Conservation (phyloP, 1,284 basidiomycete species). For the Apiotrichum domesticum region DNA sequence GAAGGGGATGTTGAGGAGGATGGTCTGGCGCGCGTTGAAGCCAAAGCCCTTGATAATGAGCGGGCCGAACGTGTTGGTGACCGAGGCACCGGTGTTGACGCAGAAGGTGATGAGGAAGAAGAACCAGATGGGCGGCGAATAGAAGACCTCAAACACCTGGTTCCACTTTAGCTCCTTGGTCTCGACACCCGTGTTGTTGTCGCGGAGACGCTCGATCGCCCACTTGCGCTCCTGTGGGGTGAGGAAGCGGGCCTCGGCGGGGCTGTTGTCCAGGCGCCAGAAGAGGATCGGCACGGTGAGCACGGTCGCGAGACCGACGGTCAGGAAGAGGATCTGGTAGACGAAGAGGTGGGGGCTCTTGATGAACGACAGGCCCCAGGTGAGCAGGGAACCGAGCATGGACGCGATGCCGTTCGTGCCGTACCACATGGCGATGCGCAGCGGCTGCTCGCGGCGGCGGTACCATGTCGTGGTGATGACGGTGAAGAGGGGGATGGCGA, state of each 20-base stretch:
- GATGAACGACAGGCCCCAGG: constrained; percentile 26
- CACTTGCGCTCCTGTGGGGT: constrained; percentile 26
- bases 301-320: constrained; percentile 42
- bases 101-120: constrained; percentile 30
- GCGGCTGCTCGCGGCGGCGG: constrained; percentile 42
- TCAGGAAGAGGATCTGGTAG: constrained; percentile 42
- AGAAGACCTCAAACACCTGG: constrained; percentile 36
- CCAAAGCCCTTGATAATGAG: constrained; percentile 39
- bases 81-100: constrained; percentile 27
- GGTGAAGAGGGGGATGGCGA: constrained; percentile 45
- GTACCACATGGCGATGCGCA: constrained; percentile 36
- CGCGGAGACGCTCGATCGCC: constrained; percentile 43
- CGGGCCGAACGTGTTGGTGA: constrained; percentile 38
- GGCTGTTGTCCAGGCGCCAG: constrained; percentile 35
- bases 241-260: constrained; percentile 37
- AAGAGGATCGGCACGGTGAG: constrained; percentile 37
- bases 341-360: constrained; percentile 20
- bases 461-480: constrained; percentile 47
- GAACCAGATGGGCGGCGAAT: constrained; percentile 30
- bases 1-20: constrained; percentile 42
- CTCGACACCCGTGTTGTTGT: constrained; percentile 40
- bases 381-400: constrained; percentile 31
- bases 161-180: constrained; percentile 33
- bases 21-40: constrained; percentile 28
- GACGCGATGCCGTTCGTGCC: constrained; percentile 17